Base-by-base conservation (phyloP, 2,329 filamentous ascomycete genomes). In the Arthrobotrys conoides region DNA sequence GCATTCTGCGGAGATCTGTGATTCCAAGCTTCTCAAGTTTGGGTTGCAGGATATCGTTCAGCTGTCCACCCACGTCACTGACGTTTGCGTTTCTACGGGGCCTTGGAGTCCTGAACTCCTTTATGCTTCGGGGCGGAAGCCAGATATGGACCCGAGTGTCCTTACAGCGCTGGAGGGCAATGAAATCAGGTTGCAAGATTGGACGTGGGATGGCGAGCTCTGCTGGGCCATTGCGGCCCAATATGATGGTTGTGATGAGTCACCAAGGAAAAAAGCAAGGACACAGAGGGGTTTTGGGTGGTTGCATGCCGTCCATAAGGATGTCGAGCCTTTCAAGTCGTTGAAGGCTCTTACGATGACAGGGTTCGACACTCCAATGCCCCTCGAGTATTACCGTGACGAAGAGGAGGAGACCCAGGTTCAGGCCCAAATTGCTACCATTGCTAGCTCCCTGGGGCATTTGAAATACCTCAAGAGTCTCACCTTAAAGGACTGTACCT, bases 391-490 rank as follows among this genome's bases (percentile, higher is more conserved):
- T 22, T 41, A 49, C 14, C 20, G 20, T 1, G 27, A 24, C 12
- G 8, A 36, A 2, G 57, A 65, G 12, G 66, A 61, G 0, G 51
- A 57, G 18, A 14, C 2, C 27, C 41, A 46, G 24, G 67, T 49
- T 22, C 16, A 57, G n/a, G 41, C 30, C 3, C 49, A 67, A 33
- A 55, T 63, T 27, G 73, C 67, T 1, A 77, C 73, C 2, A 67
- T 77, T 27, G 73, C 73, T 5, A 61, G 73, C 9, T 68, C 73
- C 1, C 59, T 77, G 5, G 73, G 67, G 12, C 27, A 27, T 18
- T 33, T 77, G 4, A 71, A 77, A 22, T 77, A 77, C 20, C 59
- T 77, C n/a, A 77, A 53, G 55, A 53, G 51, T 24, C 67, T 77
- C 10, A 55, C 59, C 5, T 38, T 77, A 10, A 61, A 57, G 24